These are phyloP conservation scores for Nectriaceae sp. DNA, from an alignment of 2,329 filamentous ascomycete genomes.

Conservation along the genomic window DNA sequence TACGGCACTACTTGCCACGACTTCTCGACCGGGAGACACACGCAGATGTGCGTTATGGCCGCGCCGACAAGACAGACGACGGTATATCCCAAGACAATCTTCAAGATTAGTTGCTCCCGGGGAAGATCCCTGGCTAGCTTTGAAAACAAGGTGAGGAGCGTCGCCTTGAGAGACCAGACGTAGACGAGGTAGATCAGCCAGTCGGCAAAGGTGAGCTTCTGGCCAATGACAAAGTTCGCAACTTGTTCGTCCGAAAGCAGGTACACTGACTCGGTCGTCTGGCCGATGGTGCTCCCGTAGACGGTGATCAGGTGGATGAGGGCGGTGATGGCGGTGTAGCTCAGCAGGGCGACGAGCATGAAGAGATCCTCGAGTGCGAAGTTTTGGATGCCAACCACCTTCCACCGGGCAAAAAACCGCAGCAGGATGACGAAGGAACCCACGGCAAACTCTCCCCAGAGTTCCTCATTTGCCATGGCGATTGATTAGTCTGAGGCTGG, in stretches of 20 bases:
- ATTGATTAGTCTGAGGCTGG: too few species aligned
- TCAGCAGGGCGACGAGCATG: too few species aligned
- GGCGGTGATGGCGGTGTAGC: not conserved
- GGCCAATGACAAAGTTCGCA: not conserved
- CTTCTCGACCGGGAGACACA: too few species aligned
- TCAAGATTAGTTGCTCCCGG: not conserved
- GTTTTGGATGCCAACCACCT: too few species aligned
- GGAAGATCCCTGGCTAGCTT: conserved; percentile 4
- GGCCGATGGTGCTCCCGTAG: conserved; percentile 4
- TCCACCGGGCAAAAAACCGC: conserved; percentile 2
- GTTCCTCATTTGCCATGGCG: conserved; percentile 12
- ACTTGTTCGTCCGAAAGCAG: conserved; percentile 1
- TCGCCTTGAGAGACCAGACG: conserved; percentile 5
- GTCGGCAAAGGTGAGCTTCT: conserved; percentile 6
- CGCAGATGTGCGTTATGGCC: too few species aligned
- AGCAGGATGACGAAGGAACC: conserved; percentile 2
- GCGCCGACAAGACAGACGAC: too few species aligned
- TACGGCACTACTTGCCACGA: too few species aligned
- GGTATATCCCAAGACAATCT: too few species aligned
- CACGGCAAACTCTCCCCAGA: conserved; percentile 2
- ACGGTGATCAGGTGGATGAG: conserved; percentile 2
- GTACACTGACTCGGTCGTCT: conserved; percentile 5
- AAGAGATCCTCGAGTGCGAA: too few species aligned
- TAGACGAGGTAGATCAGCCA: conserved; percentile 3
- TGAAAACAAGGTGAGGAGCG: not conserved